phyloP scores from a whole-genome alignment of 2,329 filamentous ascomycete genomes.

The Orbilia blumenaviensis region DNA sequence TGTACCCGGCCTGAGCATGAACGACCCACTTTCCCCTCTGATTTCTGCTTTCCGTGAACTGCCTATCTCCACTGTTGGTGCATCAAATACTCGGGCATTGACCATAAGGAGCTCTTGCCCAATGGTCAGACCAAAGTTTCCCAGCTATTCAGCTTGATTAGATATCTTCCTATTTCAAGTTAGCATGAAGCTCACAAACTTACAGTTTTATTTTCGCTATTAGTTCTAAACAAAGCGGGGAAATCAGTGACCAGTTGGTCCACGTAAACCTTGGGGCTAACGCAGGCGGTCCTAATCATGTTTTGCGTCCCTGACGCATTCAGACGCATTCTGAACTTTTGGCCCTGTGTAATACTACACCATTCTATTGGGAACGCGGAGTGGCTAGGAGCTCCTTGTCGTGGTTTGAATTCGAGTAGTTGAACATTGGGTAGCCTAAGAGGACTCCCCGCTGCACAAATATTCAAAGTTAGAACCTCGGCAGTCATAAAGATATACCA shows the following conservation, averaged over 20 bases:
- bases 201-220: slow-evolving; percentile 4
- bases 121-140: slow-evolving; percentile 20
- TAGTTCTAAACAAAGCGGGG: not conserved
- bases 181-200: not conserved
- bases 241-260: not conserved
- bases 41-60: not conserved
- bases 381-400: not conserved
- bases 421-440: not conserved
- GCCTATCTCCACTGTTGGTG: not conserved
- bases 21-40: not conserved
- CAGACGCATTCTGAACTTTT: slow-evolving; percentile 11
- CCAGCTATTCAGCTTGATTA: slow-evolving; percentile 11
- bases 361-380: slow-evolving; percentile 14
- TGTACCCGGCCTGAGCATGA: no score
- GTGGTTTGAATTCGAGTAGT: not conserved
- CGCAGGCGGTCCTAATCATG: slow-evolving; percentile 15
- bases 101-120: not conserved
- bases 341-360: slow-evolving; percentile 17
- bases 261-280: not conserved
- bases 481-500: not conserved
- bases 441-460: not conserved
- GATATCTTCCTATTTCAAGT: not conserved
- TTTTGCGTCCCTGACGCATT: not conserved
- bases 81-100: not conserved
- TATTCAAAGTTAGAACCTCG: not conserved